Evolutionary conservation across 2,329 filamentous ascomycete species (phyloP).

Genomic region (Ophiostoma montium): DNA sequence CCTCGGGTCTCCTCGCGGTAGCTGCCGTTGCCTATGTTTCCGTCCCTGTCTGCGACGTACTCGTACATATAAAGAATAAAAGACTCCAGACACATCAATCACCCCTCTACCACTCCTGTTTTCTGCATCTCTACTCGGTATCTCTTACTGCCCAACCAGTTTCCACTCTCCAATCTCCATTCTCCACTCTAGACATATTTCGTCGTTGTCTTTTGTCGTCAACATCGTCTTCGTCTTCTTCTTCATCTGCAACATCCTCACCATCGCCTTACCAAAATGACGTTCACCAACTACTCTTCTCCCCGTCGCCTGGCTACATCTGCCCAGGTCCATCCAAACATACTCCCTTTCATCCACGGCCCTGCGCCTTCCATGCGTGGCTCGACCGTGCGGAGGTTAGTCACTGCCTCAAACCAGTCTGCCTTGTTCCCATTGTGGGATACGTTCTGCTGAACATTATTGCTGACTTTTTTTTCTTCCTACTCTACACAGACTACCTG

Average conservation of each 20-base stretch:
- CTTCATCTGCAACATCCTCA: neutral
- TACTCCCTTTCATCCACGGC: slow-evolving; percentile 19
- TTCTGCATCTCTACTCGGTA: no score
- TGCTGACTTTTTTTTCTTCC: neutral
- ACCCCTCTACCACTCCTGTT: no score
- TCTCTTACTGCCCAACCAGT: no score
- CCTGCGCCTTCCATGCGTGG: slow-evolving; percentile 7
- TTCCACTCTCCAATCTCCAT: neutral
- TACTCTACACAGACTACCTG: slow-evolving; percentile 4
- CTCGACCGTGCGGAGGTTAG: slow-evolving; percentile 5
- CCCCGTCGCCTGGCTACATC: slow-evolving; percentile 10
- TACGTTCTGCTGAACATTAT: no score
- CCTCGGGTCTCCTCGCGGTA: no score
- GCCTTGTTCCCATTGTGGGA: no score
- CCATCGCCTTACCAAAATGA: neutral
- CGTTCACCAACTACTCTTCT: neutral
- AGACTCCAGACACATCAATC: no score
- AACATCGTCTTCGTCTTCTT: neutral
- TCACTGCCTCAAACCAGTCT: neutral
- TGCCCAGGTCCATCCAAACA: slow-evolving; percentile 20
- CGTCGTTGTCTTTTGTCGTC: no score
- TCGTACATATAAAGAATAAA: no score
- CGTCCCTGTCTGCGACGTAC: no score
- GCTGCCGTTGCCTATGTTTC: no score
- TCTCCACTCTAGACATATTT: neutral